phyloP scores from a whole-genome alignment of 352 stramenopile genomes.

The Pythium monospermum region DNA sequence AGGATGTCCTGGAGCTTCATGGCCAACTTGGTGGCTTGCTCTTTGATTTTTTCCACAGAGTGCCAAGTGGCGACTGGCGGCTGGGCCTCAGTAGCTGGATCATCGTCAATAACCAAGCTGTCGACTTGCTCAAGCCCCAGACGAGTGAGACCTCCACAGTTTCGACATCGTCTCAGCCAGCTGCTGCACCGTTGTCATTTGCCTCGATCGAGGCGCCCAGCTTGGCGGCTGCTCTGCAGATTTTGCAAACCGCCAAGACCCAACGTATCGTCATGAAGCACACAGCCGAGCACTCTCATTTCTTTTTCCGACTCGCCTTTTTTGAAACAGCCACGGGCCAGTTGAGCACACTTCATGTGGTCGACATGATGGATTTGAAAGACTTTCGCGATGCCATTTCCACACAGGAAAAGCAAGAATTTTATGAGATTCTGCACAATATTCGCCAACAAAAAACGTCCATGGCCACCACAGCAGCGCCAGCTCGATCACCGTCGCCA shows the following conservation, averaged over 20 bases:
- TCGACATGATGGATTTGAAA: slow-evolving; percentile 60
- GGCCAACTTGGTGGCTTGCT: slow-evolving; percentile 53
- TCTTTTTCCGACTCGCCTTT: slow-evolving; percentile 66
- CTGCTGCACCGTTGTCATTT: slow-evolving; percentile 32
- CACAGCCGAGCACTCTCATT: slow-evolving; percentile 53
- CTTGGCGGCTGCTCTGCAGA: slow-evolving; percentile 38
- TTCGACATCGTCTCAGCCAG: not conserved
- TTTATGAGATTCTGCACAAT: slow-evolving; percentile 53
- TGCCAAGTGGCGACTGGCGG: slow-evolving; percentile 24
- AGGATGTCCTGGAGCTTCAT: slow-evolving; percentile 47
- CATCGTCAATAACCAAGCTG: slow-evolving; percentile 54
- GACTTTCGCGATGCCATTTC: slow-evolving; percentile 42
- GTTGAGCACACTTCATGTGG: slow-evolving; percentile 58
- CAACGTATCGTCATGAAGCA: slow-evolving; percentile 71
- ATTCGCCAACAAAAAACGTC: slow-evolving; percentile 34
- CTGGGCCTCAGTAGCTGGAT: slow-evolving; percentile 71
- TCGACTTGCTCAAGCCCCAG: slow-evolving; percentile 44
- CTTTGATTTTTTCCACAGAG: slow-evolving; percentile 36
- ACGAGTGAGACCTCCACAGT: not conserved
- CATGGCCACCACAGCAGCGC: not conserved
- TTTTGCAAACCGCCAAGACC: slow-evolving; percentile 65
- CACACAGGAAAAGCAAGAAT: slow-evolving; percentile 48
- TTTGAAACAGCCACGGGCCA: slow-evolving; percentile 40
- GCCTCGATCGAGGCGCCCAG: slow-evolving; percentile 44
- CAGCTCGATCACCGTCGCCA: too few species aligned